Percentiles rank a stretch among this genome's conserved stretches.
These are phyloP conservation scores for Aureobasidium uvarum DNA, from an alignment of 2,329 filamentous ascomycete genomes.

Conservation along the genomic window DNA sequence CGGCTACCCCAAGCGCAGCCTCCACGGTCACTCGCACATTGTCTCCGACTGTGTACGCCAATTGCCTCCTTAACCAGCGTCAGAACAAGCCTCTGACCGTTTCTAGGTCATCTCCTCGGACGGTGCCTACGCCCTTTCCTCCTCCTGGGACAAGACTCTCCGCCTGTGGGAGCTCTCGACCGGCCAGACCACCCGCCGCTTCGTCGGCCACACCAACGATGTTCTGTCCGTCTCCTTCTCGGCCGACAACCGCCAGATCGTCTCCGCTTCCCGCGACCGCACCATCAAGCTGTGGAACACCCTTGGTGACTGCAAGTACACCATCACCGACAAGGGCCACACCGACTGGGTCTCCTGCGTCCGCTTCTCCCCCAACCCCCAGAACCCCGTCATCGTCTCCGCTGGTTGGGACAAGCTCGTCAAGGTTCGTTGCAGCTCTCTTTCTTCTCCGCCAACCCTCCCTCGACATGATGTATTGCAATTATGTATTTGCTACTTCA, in stretches of 20 bases:
- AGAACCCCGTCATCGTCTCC: slow-evolving; percentile 99
- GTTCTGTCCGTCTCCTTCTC: slow-evolving; percentile 99
- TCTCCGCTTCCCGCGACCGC: slow-evolving; percentile 96
- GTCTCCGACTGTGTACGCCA: slow-evolving; percentile 97
- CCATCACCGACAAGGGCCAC: slow-evolving; percentile 99
- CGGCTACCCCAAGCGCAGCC: slow-evolving; percentile 98
- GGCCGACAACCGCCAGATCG: slow-evolving; percentile 99
- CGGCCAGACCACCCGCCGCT: slow-evolving; percentile 94
- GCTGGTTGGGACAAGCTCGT: slow-evolving; percentile 99
- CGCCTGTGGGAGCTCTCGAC: slow-evolving; percentile 98
- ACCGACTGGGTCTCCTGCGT: slow-evolving; percentile 99
- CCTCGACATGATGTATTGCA: slow-evolving; percentile 83
- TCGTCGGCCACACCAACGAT: slow-evolving; percentile 99
- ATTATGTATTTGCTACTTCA: slow-evolving; percentile 99
- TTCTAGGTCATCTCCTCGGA: slow-evolving; percentile 95
- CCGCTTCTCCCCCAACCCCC: slow-evolving; percentile 98
- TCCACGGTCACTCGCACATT: slow-evolving; percentile 99
- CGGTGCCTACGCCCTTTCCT: slow-evolving; percentile 97
- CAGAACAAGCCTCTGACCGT: slow-evolving; percentile 11
- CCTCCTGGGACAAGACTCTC: slow-evolving; percentile 99
- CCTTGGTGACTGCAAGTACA: slow-evolving; percentile 99
- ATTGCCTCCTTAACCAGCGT: slow-evolving; percentile 12
- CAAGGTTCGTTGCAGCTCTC: slow-evolving; percentile 70
- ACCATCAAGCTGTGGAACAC: slow-evolving; percentile 99
- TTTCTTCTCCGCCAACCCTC: slow-evolving; percentile 28